Base-by-base conservation (phyloP, 305 asterid species). In the Rubia occidens region DNA sequence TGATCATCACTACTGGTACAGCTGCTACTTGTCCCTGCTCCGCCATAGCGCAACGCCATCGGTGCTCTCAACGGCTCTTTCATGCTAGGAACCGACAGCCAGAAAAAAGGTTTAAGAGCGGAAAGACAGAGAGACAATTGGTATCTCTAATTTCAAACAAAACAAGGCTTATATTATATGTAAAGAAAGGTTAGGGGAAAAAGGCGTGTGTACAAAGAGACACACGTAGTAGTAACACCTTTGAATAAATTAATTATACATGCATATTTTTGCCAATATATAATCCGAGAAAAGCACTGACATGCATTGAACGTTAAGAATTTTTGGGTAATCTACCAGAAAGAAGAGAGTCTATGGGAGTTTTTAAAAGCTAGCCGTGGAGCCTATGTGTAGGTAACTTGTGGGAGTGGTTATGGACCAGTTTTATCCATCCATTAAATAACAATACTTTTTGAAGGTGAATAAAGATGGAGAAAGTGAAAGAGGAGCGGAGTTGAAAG, bases 1-100 rank as follows among this genome's bases (percentile, higher is more conserved):
- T 64, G 68, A 18, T 84, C 95, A 1, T 88, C 95, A 2, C 81
- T 51, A 49, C 75, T 80, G 3, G 47, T 74, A 69, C 76, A 77
- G 73, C 76, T 72, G 26, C 72, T 73, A 18, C 78, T 74, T 11
- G 60, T 61, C 42, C 61, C 53, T 49, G 84, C 75, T 55, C 60
- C 71, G 9, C 62, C 71, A 8, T 82, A 80, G 29, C 85, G 45
- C 61, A 89, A 68, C 60, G 95, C 93, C 0, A 78, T 76, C 6
- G 79, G 54, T 8, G 73, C 45, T 21, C 66, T 51, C 42, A 67
- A 67, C 26, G 63, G 40, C 49, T 37, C 42, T 61, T 42, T 66
- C 76, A 65, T 65, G 58, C 20, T 17, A 15, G 58, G 21, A 51
- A 7, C 5, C 13, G 14, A 60, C 24, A 44, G 21, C 5, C 7